Evolutionary conservation across 306 rosid genomes (phyloP), one percentile per base, ranked within the genome.

Genomic region (Oxytropis ochrocephala): DNA sequence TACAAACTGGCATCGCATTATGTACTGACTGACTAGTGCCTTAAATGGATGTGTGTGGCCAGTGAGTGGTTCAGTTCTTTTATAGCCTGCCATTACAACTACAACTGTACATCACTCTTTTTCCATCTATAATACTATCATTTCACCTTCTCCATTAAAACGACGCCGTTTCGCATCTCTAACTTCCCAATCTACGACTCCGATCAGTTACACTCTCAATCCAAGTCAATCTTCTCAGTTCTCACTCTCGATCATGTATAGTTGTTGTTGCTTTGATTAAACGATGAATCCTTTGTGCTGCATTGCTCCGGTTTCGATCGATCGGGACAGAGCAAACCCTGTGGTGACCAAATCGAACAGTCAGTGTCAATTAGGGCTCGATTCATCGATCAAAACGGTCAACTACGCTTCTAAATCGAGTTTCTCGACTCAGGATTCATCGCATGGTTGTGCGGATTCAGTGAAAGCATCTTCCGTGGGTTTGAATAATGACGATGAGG

Each of bases 241-340:
- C 8, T 36, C 8, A 2, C 2, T 36, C 41, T 36, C 10, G 43
- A 38, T 38, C 65, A 48, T 72, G 69, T 48, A 2, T 14, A 39
- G 0, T 6, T n/a, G 6, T 4, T 19, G 13, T n/a, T 17, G 32
- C 6, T 32, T 48, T 24, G 7, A 60, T 42, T 5, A 59, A 60
- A 39, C 27, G 49, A 91, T 91, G 99, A 94, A 94, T 81, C 99
- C 99, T 6, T 85, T 94, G 16, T 94, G 99, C 95, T 94, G 99
- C 99, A 94, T 94, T 94, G 99, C 99, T 36, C 99, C 99, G 66
- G 99, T 94, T 61, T 94, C 99, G 59, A 87, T 94, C 86, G 97
- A 94, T 78, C 88, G 98, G 64, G 97, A 94, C 81, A 76, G 87
- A 61, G 48, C 79, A 0, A 82, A 78, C 73, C 79, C 87, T 6